Conservation (phyloP, 2,329 filamentous ascomycete species). For the Chaetomiaceae sp. region DNA sequence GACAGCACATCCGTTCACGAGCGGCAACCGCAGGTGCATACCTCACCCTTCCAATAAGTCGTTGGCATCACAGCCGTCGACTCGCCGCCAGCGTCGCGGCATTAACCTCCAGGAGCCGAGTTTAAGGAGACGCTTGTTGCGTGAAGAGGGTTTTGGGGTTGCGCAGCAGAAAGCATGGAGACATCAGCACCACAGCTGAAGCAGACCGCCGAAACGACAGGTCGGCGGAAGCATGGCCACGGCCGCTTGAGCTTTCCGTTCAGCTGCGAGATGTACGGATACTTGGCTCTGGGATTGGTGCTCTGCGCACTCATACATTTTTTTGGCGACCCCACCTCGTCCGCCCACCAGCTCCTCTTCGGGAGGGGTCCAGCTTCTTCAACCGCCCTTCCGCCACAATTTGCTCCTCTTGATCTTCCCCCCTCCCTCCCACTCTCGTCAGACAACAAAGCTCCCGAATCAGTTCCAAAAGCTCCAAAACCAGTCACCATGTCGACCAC, state of each 20-base stretch:
- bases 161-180: not conserved
- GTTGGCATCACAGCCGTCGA: too few relatives aligned
- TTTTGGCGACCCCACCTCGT: conserved; percentile 16
- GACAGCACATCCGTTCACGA: too few relatives aligned
- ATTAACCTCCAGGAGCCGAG: too few relatives aligned
- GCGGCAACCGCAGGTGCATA: too few relatives aligned
- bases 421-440: conserved; percentile 26
- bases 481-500: conserved; percentile 57
- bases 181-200: not conserved
- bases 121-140: too few relatives aligned
- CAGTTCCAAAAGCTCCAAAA: conserved; percentile 35
- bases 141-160: too few relatives aligned
- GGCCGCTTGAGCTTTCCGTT: not conserved
- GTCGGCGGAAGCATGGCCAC: not conserved
- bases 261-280: conserved; percentile 8
- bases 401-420: conserved; percentile 15
- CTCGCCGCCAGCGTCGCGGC: too few relatives aligned
- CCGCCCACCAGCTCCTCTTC: conserved; percentile 8
- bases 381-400: conserved; percentile 12
- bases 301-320: conserved; percentile 16
- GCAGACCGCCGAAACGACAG: not conserved
- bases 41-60: too few relatives aligned
- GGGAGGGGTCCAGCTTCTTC: not conserved
- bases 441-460: conserved; percentile 40
- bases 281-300: conserved; percentile 12